These are phyloP conservation scores for Torrubiellomyces zombiae DNA, from an alignment of 2,329 filamentous ascomycete genomes.

Conservation along the genomic window DNA sequence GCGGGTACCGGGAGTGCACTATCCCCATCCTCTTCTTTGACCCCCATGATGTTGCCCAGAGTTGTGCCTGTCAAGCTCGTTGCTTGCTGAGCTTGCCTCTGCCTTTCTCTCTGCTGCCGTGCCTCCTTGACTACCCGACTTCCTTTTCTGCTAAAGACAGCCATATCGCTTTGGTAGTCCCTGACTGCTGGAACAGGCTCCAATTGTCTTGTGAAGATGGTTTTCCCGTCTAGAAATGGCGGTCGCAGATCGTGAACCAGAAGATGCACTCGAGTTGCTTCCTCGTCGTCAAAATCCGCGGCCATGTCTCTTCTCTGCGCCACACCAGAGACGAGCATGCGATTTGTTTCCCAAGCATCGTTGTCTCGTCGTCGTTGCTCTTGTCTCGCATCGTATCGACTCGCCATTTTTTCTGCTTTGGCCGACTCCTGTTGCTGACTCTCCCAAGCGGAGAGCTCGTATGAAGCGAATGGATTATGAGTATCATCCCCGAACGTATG, in stretches of 20 bases:
- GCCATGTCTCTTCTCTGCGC: slow-evolving; percentile 75
- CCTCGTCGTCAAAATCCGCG: slow-evolving; percentile 79
- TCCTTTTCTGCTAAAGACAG: slow-evolving; percentile 89
- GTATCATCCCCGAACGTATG: slow-evolving; percentile 79
- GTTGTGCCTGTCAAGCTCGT: slow-evolving; percentile 86
- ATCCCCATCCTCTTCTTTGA: slow-evolving; percentile 85
- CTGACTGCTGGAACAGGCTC: slow-evolving; percentile 87
- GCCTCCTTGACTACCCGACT: slow-evolving; percentile 85
- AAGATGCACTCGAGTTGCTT: slow-evolving; percentile 75
- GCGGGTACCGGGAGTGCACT: slow-evolving; percentile 64
- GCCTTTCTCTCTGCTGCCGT: slow-evolving; percentile 79
- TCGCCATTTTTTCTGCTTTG: slow-evolving; percentile 64
- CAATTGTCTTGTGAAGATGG: slow-evolving; percentile 91
- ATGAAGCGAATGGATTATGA: slow-evolving; percentile 80
- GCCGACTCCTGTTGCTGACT: slow-evolving; percentile 62
- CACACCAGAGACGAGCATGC: slow-evolving; percentile 92
- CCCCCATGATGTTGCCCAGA: slow-evolving; percentile 85
- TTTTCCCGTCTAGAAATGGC: slow-evolving; percentile 87
- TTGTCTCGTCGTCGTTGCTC: slow-evolving; percentile 85
- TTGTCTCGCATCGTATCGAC: slow-evolving; percentile 49
- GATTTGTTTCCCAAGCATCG: slow-evolving; percentile 96
- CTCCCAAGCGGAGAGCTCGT: slow-evolving; percentile 58
- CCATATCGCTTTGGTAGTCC: slow-evolving; percentile 96
- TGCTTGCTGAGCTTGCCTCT: slow-evolving; percentile 87
- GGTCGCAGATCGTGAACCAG: slow-evolving; percentile 87